These are phyloP conservation scores for Termitomyces sp. DNA, from an alignment of 768 basidiomycete genomes.

Conservation along the genomic window DNA sequence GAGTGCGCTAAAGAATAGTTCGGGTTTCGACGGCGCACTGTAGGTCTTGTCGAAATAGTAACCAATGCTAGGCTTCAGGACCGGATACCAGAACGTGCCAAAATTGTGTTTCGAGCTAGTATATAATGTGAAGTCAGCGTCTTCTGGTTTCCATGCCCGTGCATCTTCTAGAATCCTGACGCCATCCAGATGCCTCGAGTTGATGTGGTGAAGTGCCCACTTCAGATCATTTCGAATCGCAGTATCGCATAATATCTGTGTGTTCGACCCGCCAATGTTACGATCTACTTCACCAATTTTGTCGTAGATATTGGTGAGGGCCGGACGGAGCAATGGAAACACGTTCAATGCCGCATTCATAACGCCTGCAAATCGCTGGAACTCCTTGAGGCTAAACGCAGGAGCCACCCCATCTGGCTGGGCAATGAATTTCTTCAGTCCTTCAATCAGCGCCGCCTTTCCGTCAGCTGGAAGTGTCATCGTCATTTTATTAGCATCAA, in stretches of 20 bases:
- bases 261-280: neutral
- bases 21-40: neutral
- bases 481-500: neutral
- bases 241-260: neutral
- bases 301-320: neutral
- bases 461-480: neutral
- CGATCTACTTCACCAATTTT: neutral
- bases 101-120: neutral
- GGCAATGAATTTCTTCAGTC: neutral
- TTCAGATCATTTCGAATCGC: neutral
- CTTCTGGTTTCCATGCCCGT: neutral
- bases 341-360: constrained; percentile 4
- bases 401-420: neutral
- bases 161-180: neutral
- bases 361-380: neutral
- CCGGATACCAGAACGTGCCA: neutral
- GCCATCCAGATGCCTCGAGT: neutral
- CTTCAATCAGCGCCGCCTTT: neutral
- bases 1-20: neutral
- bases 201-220: neutral
- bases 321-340: constrained; percentile 3
- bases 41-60: neutral
- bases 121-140: neutral
- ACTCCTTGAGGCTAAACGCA: neutral
- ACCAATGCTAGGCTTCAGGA: neutral